Conservation (phyloP, 805 yeast species). For the Monosporozyma solicola region DNA sequence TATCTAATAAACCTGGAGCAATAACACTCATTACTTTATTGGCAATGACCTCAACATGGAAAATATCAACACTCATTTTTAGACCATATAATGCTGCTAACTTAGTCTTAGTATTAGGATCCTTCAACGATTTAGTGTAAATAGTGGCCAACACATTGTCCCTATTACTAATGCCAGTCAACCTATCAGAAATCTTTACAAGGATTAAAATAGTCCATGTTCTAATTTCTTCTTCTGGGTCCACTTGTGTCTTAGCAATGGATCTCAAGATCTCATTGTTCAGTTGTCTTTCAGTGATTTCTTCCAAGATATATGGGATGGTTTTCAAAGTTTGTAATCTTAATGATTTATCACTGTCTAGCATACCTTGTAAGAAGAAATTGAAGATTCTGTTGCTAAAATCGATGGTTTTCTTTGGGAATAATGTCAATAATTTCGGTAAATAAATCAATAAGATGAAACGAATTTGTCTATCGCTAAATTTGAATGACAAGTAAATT, state of each 20-base stretch:
- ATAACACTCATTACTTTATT: conserved; percentile 74
- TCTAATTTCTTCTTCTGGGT: conserved; percentile 22
- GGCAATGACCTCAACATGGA: conserved; percentile 68
- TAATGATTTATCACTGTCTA: conserved; percentile 73
- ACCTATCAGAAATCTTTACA: conserved; percentile 17
- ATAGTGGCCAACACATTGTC: conserved; percentile 81
- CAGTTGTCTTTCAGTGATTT: conserved; percentile 66
- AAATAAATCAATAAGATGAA: conserved; percentile 58
- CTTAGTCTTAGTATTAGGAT: conserved; percentile 66
- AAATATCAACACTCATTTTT: conserved; percentile 51
- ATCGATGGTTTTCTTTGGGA: conserved; percentile 36
- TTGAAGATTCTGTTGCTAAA: conserved; percentile 63
- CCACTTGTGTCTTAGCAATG: conserved; percentile 49
- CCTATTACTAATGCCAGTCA: conserved; percentile 32
- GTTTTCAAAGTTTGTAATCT: conserved; percentile 67
- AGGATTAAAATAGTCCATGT: conserved; percentile 26
- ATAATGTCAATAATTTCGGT: conserved; percentile 41
- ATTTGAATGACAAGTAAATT: conserved; percentile 50
- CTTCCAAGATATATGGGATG: conserved; percentile 47
- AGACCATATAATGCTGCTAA: conserved; percentile 71
- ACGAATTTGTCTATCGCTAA: conserved; percentile 71
- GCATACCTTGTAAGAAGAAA: conserved; percentile 67
- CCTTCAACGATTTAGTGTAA: conserved; percentile 71
- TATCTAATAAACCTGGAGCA: conserved; percentile 76
- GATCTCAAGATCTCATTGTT: conserved; percentile 77